Evolutionary conservation across 352 stramenopile species (phyloP).

Genomic region (Pythium phragmiticola): DNA sequence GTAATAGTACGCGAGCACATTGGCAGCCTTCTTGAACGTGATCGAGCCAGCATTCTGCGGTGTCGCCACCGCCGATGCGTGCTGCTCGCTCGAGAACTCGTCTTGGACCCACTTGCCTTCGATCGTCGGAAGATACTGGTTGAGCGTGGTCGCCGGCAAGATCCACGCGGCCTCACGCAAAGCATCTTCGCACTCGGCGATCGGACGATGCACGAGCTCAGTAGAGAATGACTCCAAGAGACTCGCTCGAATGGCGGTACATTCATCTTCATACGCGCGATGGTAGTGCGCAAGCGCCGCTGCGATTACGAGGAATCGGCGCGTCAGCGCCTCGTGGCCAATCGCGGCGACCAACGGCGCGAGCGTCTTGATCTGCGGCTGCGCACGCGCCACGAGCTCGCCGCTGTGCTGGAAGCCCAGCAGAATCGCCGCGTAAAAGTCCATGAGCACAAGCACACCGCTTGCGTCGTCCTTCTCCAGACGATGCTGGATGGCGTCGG

Average conservation of each 20-base stretch:
- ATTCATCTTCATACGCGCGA: slow-evolving; percentile 64
- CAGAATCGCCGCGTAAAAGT: slow-evolving; percentile 64
- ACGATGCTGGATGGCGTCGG: slow-evolving; percentile 21
- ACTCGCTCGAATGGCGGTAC: slow-evolving; percentile 37
- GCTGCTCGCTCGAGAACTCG: slow-evolving; percentile 66
- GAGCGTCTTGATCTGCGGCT: slow-evolving; percentile 42
- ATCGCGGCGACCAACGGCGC: slow-evolving; percentile 42
- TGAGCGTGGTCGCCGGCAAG: slow-evolving; percentile 34
- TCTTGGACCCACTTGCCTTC: slow-evolving; percentile 82
- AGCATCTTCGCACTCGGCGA: slow-evolving; percentile 23
- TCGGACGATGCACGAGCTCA: slow-evolving; percentile 27
- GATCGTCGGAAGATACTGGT: slow-evolving; percentile 54
- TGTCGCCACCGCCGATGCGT: slow-evolving; percentile 29
- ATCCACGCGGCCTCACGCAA: slow-evolving; percentile 69
- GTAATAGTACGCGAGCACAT: slow-evolving; percentile 65
- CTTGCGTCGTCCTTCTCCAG: slow-evolving; percentile 32
- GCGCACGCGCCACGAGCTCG: slow-evolving; percentile 47
- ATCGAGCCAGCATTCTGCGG: slow-evolving; percentile 72
- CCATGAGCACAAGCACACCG: slow-evolving; percentile 26
- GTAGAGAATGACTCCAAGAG: slow-evolving; percentile 39
- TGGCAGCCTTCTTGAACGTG: slow-evolving; percentile 49
- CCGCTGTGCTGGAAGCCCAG: slow-evolving; percentile 78
- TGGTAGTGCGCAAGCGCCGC: slow-evolving; percentile 62
- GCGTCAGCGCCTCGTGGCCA: slow-evolving; percentile 16
- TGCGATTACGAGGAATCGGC: slow-evolving; percentile 39